phyloP scores from a whole-genome alignment of 495 filamentous ascomycete species.

The Penicillium canescens region DNA sequence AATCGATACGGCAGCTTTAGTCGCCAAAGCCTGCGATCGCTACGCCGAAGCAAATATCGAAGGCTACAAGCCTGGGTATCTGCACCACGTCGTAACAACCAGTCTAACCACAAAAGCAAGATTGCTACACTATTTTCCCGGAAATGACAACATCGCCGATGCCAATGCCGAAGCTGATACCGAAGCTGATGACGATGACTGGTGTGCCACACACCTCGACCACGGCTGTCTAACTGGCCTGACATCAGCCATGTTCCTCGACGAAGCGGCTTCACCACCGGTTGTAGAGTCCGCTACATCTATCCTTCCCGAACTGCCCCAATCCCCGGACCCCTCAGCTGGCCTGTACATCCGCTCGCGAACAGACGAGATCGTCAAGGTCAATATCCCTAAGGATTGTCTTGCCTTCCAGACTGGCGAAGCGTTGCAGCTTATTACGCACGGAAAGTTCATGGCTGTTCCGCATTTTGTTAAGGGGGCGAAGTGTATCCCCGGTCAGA shows the following conservation, averaged over 20 bases:
- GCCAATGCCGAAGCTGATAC: constrained; percentile 15
- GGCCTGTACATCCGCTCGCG: constrained; percentile 92
- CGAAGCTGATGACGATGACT: constrained; percentile 73
- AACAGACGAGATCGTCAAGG: constrained; percentile 73
- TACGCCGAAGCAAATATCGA: constrained; percentile 78
- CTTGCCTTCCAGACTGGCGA: constrained; percentile 97
- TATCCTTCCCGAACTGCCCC: constrained; percentile 63
- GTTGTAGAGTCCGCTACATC: constrained; percentile 32
- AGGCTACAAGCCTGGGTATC: constrained; percentile 72
- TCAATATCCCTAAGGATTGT: constrained; percentile 85
- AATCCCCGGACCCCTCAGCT: constrained; percentile 76
- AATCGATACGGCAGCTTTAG: constrained; percentile 84
- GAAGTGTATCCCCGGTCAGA: constrained; percentile 29
- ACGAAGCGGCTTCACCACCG: constrained; percentile 61
- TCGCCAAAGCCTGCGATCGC: constrained; percentile 82
- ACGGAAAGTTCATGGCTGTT: constrained; percentile 86
- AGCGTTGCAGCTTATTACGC: constrained; percentile 83
- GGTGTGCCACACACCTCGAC: constrained; percentile 94
- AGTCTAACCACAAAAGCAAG: constrained; percentile 90
- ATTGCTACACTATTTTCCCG: constrained; percentile 87
- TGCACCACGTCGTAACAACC: constrained; percentile 82
- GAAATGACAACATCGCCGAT: not conserved
- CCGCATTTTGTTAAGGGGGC: constrained; percentile 91
- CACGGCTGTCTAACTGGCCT: constrained; percentile 92
- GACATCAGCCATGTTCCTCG: constrained; percentile 93